Base-by-base conservation (phyloP, 176 grass and related monocot genomes). In the Saccharum spontaneum region DNA sequence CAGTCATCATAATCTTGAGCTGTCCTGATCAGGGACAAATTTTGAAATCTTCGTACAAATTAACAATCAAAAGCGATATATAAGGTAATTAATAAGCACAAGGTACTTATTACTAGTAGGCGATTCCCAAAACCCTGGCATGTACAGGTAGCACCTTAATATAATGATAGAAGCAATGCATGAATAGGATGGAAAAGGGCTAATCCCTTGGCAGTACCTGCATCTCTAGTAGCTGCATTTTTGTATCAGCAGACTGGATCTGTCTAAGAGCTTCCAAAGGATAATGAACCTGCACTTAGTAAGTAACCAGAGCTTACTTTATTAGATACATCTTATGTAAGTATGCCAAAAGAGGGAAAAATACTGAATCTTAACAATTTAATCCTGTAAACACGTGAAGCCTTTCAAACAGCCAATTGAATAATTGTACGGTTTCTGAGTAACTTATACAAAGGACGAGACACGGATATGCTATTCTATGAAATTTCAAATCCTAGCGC, bases 181-280 rank as follows among this genome's bases (percentile, higher is more conserved):
- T 18, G 10, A 66, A 83, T 20, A 80, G 43, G 54, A 1, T 62
- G n/a, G 23, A 13, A 8, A 9, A 28, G 4, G 79, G 18, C n/a
- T 59, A 81, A 69, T 44, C 13, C 22, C 8, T 73, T 18, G 4
- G 0, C 23, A 40, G 1, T 90, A 98, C 95, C 92, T 98, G 95
- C 71, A 91, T 86, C 74, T 95, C 95, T 67, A 98, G 60, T 61
- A 98, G 83, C 69, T 72, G 82, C 69, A 92, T 87, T 79, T 91
- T 98, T 68, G 81, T 55, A 76, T 89, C 87, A 82, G 89, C 80
- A 0, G 48, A 98, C 54, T 94, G 63, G 48, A 85, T 77, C 64
- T 86, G 79, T 86, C 80, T 87, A 70, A 98, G 89, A 86, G 93
- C 87, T 95, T 90, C 95, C n/a, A 89, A 66, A 62, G 95, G 91